Percentiles rank a stretch among this genome's conserved stretches.
These are phyloP conservation scores for Gillenia trifoliata DNA, from an alignment of 306 rosid species.

Conservation along the genomic window DNA sequence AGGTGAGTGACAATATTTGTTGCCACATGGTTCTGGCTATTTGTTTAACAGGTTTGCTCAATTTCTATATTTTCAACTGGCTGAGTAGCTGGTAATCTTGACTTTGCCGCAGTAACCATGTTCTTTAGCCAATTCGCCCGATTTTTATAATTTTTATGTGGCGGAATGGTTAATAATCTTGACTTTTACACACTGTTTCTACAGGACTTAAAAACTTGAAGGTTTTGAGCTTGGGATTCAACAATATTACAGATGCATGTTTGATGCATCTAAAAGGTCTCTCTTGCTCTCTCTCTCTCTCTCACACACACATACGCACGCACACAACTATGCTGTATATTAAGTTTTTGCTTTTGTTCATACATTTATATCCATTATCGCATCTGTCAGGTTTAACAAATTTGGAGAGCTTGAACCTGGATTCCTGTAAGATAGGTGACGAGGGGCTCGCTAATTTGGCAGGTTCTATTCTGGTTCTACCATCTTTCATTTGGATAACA, in stretches of 20 bases:
- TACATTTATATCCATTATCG: background rate
- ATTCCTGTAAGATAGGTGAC: slow-evolving; percentile 59
- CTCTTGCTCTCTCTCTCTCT: slow-evolving; percentile 9
- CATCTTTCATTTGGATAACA: background rate
- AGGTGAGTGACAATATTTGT: slow-evolving; percentile 37
- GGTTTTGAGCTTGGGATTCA: slow-evolving; percentile 63
- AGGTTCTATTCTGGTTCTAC: slow-evolving; percentile 28
- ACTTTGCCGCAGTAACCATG: background rate
- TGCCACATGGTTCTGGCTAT: background rate
- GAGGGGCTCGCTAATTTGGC: slow-evolving; percentile 56
- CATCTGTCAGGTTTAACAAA: slow-evolving; percentile 48
- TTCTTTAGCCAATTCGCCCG: background rate
- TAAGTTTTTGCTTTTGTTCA: background rate
- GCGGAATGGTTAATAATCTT: background rate
- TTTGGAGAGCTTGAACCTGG: slow-evolving; percentile 66
- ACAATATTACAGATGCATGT: slow-evolving; percentile 47
- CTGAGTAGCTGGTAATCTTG: background rate
- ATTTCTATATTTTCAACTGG: background rate
- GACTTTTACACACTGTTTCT: slow-evolving; percentile 5
- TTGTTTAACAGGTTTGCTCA: background rate
- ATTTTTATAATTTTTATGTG: background rate
- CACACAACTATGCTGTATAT: background rate
- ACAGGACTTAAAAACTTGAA: slow-evolving; percentile 55
- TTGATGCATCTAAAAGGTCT: slow-evolving; percentile 60
- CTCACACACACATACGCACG: too few relatives aligned